These are phyloP conservation scores for Paecilomyces sp. DNA, from an alignment of 2,329 filamentous ascomycete species.

Conservation along the genomic window DNA sequence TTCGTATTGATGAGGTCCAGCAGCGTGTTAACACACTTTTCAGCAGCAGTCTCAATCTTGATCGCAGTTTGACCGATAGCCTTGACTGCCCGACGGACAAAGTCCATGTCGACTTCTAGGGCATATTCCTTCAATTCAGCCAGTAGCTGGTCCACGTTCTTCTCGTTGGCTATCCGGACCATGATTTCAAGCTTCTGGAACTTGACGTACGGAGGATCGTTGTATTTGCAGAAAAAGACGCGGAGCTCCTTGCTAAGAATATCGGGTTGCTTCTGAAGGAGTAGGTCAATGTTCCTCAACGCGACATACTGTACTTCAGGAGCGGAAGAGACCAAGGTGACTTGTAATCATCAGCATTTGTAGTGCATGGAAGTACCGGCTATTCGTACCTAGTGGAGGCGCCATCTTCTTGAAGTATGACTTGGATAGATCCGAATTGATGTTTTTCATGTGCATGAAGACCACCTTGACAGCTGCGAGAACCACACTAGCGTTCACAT, in stretches of 20 bases:
- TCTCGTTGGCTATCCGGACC: constrained; percentile 97
- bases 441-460: constrained; percentile 87
- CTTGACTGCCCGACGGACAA: constrained; percentile 86
- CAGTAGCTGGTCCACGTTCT: constrained; percentile 89
- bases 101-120: constrained; percentile 98
- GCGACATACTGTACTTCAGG: constrained; percentile 98
- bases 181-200: constrained; percentile 97
- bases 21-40: constrained; percentile 90
- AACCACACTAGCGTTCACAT: constrained; percentile 95
- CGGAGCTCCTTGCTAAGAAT: constrained; percentile 95
- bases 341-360: constrained; percentile 41
- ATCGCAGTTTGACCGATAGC: constrained; percentile 97
- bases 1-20: constrained; percentile 94
- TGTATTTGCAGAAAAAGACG: constrained; percentile 99
- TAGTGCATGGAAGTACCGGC: background rate
- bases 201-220: constrained; percentile 95
- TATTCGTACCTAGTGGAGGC: constrained; percentile 68
- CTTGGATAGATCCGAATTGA: constrained; percentile 69
- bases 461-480: constrained; percentile 96
- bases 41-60: constrained; percentile 92
- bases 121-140: constrained; percentile 96
- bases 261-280: constrained; percentile 91
- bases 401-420: constrained; percentile 99
- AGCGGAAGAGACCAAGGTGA: constrained; percentile 89
- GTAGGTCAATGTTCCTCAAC: constrained; percentile 87